phyloP scores from a whole-genome alignment of 116 monocot genomes.

The Cymodocea nodosa region DNA sequence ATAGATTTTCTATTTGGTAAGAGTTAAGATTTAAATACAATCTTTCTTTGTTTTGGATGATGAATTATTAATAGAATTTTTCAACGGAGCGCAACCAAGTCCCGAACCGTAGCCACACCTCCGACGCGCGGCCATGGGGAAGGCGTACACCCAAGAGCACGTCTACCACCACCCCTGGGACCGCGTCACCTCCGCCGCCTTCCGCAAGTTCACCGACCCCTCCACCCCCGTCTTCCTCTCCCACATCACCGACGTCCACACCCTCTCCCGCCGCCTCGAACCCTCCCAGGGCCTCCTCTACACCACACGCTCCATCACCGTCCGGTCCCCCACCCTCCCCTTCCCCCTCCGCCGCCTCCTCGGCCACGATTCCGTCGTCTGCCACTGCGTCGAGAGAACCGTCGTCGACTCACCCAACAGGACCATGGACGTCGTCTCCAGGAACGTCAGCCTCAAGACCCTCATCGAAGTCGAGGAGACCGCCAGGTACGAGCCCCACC shows the following conservation, averaged over 20 bases:
- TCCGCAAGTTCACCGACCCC: constrained; percentile 91
- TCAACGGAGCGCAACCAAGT: no score
- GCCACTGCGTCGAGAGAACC: constrained; percentile 84
- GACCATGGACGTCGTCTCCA: constrained; percentile 72
- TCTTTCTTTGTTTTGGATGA: no score
- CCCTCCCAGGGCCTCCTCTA: constrained; percentile 29
- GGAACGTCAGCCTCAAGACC: constrained; percentile 50
- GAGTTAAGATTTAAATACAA: no score
- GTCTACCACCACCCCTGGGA: constrained; percentile 85
- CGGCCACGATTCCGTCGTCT: constrained; percentile 28
- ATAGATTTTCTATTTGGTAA: no score
- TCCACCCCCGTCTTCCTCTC: constrained; percentile 44
- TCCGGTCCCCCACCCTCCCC: constrained; percentile 71
- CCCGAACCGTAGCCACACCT: no score
- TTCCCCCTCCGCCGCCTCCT: constrained; percentile 71
- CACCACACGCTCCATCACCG: constrained; percentile 69
- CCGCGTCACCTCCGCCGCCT: constrained; percentile 79
- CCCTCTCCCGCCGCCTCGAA: constrained; percentile 61
- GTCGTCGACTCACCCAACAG: constrained; percentile 46
- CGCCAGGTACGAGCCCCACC: constrained; percentile 67
- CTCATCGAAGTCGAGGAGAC: constrained; percentile 88
- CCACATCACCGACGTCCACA: constrained; percentile 93
- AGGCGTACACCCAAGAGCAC: constrained; percentile 83
- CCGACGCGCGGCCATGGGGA: no score
- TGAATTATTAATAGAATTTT: no score